Evolutionary conservation across 805 yeast species (phyloP), one percentile per base, ranked within the genome.

Genomic region (Grigorovia humatica): DNA sequence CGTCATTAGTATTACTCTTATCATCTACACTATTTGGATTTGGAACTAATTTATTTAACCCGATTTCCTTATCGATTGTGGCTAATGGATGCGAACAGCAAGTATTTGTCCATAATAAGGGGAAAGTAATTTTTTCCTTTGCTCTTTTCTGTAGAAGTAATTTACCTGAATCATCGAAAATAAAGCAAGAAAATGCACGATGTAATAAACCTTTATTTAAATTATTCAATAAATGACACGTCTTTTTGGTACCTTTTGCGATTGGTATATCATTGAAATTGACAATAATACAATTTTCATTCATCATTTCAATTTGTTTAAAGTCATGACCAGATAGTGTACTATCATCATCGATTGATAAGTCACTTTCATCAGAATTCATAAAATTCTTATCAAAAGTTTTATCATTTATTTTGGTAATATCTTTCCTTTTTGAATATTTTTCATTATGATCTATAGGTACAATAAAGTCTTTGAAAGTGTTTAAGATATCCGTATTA

Each of bases 41-140:
- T 38, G 17, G 15, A 15, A 38, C 13, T 15, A 38, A 15, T 38
- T 55, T 54, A 44, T 72, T 63, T 18, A 18, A n/a, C 11, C 97
- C 97, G 64, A 89, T 73, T 69, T 93, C 99, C 41, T 80, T 72
- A 42, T 82, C 77, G 40, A 88, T 80, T 51, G 96, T 88, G 4
- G 42, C 42, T 50, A 93, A 74, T 9, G 99, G 99, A 67, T 93
- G 99, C 1, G 98, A 90, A 69, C 99, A 93, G 71, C 99, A 93
- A 1, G 99, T 93, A 68, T 93, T 93, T 27, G 99, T 93, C 99
- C 99, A 93, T 84, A 90, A 82, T 53, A 81, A 81, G 0, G 98
- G 95, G 70, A 93, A 93, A 1, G 99, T 93, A 71, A 93, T 93
- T 69, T 93, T 93, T 67, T 93, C 98, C 48, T 82, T 81, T 0